These are phyloP conservation scores for Globisporangium cystogenes DNA, from an alignment of 352 stramenopile species.

Conservation along the genomic window DNA sequence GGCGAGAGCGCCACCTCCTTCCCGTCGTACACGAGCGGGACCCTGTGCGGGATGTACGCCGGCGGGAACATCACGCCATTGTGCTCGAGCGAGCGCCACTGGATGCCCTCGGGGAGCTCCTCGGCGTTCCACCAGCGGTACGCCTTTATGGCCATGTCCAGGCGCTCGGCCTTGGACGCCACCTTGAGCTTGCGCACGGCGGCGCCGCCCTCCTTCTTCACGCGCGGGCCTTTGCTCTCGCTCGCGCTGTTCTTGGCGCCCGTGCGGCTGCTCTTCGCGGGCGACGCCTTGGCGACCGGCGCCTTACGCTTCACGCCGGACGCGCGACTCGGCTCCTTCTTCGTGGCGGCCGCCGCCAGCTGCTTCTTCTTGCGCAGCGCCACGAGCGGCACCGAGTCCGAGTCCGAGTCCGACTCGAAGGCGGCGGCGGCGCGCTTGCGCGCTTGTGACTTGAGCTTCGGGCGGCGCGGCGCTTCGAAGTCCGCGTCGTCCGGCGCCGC, in stretches of 20 bases:
- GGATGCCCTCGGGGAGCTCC: slow-evolving; percentile 90
- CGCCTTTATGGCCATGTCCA: slow-evolving; percentile 97
- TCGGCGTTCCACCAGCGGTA: slow-evolving; percentile 99
- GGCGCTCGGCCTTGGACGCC: slow-evolving; percentile 90
- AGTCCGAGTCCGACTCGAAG: slow-evolving; percentile 45
- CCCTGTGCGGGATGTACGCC: slow-evolving; percentile 93
- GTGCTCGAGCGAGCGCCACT: slow-evolving; percentile 99
- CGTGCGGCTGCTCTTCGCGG: slow-evolving; percentile 41
- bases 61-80: slow-evolving; percentile 97
- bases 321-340: slow-evolving; percentile 1
- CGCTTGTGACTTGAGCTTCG: slow-evolving; percentile 25
- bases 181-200: slow-evolving; percentile 90
- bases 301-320: slow-evolving; percentile 53
- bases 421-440: slow-evolving; percentile 23
- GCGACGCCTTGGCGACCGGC: slow-evolving; percentile 11
- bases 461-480: slow-evolving; percentile 11
- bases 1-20: slow-evolving; percentile 93
- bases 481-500: slow-evolving; percentile 13
- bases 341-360: not conserved
- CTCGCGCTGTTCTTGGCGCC: slow-evolving; percentile 35
- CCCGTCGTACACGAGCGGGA: slow-evolving; percentile 95
- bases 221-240: slow-evolving; percentile 19
- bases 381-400: slow-evolving; percentile 75
- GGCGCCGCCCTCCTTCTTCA: slow-evolving; percentile 37
- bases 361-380: slow-evolving; percentile 68